phyloP scores from a whole-genome alignment of 208 protist genomes.

The Wallacemonas sp. region DNA sequence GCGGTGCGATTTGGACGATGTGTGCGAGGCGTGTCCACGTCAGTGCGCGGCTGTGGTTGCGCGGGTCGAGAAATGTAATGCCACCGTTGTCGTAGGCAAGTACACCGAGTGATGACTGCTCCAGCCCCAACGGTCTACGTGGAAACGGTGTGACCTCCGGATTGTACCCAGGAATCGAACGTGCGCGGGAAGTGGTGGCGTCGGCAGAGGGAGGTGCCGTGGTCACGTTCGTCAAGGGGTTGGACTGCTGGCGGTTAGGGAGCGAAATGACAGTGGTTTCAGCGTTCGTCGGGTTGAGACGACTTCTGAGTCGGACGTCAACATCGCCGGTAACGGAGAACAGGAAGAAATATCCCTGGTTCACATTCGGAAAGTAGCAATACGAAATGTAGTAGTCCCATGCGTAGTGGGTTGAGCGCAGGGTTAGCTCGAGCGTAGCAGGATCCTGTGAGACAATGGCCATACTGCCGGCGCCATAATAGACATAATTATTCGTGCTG shows the following conservation, averaged over 20 bases:
- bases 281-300: no score
- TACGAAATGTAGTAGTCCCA: conserved; percentile 16
- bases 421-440: background rate
- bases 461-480: conserved; percentile 16
- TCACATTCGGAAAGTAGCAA: conserved; percentile 28
- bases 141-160: background rate
- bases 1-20: background rate
- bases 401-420: background rate
- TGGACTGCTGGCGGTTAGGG: no score
- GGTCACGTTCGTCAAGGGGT: no score
- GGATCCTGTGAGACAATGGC: conserved; percentile 6
- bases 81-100: conserved; percentile 2
- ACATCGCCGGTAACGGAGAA: background rate
- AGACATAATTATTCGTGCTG: conserved; percentile 8
- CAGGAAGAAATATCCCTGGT: conserved; percentile 20
- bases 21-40: background rate
- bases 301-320: background rate
- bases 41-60: background rate
- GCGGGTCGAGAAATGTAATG: background rate
- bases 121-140: conserved; percentile 1
- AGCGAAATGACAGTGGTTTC: no score
- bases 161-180: background rate
- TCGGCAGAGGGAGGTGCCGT: no score
- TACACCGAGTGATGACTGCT: background rate
- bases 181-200: background rate